Conservation (phyloP, 208 protist species). For the Endotrypanum monterogeii region DNA sequence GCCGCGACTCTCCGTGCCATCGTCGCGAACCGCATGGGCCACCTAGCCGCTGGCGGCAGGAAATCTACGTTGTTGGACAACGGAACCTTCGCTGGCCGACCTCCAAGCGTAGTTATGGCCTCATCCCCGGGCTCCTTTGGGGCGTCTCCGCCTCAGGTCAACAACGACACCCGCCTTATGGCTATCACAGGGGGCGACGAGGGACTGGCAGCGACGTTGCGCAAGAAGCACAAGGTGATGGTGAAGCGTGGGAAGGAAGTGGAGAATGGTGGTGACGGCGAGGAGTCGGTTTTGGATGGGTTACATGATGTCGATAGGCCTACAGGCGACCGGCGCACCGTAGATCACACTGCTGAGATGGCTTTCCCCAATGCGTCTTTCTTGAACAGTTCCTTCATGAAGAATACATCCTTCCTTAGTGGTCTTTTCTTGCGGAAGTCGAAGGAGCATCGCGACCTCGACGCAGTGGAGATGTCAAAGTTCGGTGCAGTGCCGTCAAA, state of each 20-base stretch:
- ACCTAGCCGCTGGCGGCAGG: conserved; percentile 19
- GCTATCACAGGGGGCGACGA: conserved; percentile 53
- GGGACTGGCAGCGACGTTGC: conserved; percentile 48
- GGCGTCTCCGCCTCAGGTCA: conserved; percentile 17
- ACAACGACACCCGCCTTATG: conserved; percentile 52
- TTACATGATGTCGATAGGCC: conserved; percentile 1
- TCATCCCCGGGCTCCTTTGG: conserved; percentile 13
- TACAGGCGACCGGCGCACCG: conserved; percentile 4
- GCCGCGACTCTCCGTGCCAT: conserved; percentile 63
- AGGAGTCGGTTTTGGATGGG: conserved; percentile 8
- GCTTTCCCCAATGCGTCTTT: conserved; percentile 48
- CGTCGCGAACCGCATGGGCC: conserved; percentile 30
- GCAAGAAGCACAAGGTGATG: conserved; percentile 67
- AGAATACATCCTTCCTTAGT: conserved; percentile 51
- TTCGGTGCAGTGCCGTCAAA: background rate
- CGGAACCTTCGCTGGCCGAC: conserved; percentile 11
- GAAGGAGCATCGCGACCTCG: conserved; percentile 28
- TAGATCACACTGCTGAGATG: conserved; percentile 17
- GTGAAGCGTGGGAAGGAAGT: conserved; percentile 32
- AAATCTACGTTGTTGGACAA: conserved; percentile 21
- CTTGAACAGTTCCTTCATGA: conserved; percentile 38
- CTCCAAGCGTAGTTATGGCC: conserved; percentile 11
- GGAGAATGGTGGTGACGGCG: conserved; percentile 12
- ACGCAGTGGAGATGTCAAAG: conserved; percentile 24
- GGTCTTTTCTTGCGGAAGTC: conserved; percentile 37